Percentiles rank a stretch among this genome's conserved stretches.
phyloP scores from a whole-genome alignment of 1,284 basidiomycete species.

The Inonotus obliquus region DNA sequence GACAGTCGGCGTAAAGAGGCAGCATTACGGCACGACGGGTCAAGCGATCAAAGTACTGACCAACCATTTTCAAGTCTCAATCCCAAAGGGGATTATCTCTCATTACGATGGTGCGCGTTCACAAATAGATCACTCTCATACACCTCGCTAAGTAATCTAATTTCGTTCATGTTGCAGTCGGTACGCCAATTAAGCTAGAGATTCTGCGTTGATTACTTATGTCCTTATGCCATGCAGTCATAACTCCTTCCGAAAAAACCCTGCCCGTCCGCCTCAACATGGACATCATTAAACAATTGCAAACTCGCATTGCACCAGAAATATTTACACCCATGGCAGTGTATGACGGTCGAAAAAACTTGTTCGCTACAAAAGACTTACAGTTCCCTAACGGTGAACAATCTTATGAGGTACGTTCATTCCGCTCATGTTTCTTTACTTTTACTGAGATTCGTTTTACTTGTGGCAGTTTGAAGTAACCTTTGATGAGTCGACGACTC shows the following conservation, averaged over 20 bases:
- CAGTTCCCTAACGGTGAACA: constrained; percentile 52
- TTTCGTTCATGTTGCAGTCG: constrained; percentile 37
- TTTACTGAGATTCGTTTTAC: constrained; percentile 1
- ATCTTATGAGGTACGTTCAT: constrained; percentile 21
- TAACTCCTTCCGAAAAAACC: constrained; percentile 58
- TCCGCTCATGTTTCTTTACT: neutral
- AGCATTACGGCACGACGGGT: constrained; percentile 56
- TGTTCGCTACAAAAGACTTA: constrained; percentile 55
- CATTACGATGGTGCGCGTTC: constrained; percentile 66
- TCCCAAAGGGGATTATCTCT: constrained; percentile 57
- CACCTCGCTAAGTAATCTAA: constrained; percentile 12
- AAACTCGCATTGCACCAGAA: constrained; percentile 47
- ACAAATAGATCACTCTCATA: neutral
- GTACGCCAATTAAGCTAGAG: constrained; percentile 36
- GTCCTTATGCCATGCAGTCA: too few species aligned
- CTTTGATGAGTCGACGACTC: constrained; percentile 34
- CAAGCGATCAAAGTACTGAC: constrained; percentile 47
- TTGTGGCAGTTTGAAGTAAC: constrained; percentile 54
- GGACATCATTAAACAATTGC: constrained; percentile 58
- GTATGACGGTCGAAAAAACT: constrained; percentile 76
- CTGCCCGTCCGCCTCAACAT: constrained; percentile 62
- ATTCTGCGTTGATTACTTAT: too few species aligned
- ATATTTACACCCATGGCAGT: constrained; percentile 62
- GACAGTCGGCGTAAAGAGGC: constrained; percentile 59
- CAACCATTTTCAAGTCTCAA: constrained; percentile 59